Base-by-base conservation (phyloP, 768 basidiomycete species). In the Cantharellus anzutake region DNA sequence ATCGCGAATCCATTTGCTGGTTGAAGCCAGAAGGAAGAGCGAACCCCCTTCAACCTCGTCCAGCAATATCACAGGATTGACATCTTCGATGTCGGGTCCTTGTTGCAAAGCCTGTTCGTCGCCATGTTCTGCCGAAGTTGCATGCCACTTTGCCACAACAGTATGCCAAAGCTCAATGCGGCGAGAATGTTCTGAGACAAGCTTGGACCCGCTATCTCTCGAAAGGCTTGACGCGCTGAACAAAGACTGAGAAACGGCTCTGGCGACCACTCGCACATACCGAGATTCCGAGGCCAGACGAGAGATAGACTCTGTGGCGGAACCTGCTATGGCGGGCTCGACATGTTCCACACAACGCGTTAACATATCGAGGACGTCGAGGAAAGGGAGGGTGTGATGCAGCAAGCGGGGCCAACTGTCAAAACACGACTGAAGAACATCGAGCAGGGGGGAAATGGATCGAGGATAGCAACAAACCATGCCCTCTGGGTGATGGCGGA, bases 351-450 rank as follows among this genome's bases (percentile, higher is more conserved):
- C 78, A 2, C 85, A 86, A 41, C 81, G 78, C 52, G 92, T 73
- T 35, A 93, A 77, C 75, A 89, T 81, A 63, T 89, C 84, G 57
- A 89, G 74, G 0, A 81, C 78, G 50, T 84, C 82, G 5, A 74
- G 67, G 55, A 84, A 68, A 11, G 64, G 50, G 78, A 65, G 40
- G 79, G 69, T 72, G 2, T 75, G 70, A 66, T 82, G 79, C 50
- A 91, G 73, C 65, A 81, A 85, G 2, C 92, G 80, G 0, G 92
- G 92, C 81, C 90, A 85, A 3, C 86, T 78, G 61, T 84, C 82
- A 68, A 91, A 85, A 66, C 84, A 81, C 0, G 82, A 79, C 64
- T 83, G 79, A 3, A 93, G 74, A 41, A 92, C 73, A 57, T 73
- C 77, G 65, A 96, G 80, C 60, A 83, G 80, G 0, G 86, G 75